A percentile compares a stretch with the other conserved stretches of the same genome.
phyloP scores from a whole-genome alignment of 352 stramenopile species.

The Phytophthora ramorum region DNA sequence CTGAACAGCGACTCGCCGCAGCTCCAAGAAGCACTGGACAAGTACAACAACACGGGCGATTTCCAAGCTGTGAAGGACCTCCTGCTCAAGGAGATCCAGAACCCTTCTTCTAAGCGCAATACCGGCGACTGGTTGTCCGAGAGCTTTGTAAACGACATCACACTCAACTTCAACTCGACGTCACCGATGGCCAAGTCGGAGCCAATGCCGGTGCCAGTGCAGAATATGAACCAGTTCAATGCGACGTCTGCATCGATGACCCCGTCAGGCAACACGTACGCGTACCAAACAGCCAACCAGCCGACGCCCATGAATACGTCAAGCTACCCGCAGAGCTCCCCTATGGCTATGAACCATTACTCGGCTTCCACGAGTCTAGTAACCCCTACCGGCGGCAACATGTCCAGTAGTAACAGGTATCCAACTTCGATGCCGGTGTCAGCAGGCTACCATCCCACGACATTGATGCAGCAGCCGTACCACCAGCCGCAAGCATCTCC shows the following conservation, averaged over 20 bases:
- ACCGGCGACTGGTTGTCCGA: constrained; percentile 78
- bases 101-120: constrained; percentile 72
- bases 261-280: constrained; percentile 35
- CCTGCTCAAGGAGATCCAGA: constrained; percentile 67
- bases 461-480: constrained; percentile 40
- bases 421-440: constrained; percentile 25
- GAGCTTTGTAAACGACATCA: constrained; percentile 80
- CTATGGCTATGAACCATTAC: constrained; percentile 44
- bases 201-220: constrained; percentile 19
- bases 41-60: constrained; percentile 81
- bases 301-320: constrained; percentile 18
- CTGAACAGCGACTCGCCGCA: constrained; percentile 81
- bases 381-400: constrained; percentile 21
- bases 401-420: constrained; percentile 34
- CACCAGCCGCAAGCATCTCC: constrained; percentile 47
- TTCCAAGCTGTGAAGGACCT: constrained; percentile 80
- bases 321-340: constrained; percentile 41
- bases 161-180: constrained; percentile 54
- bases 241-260: constrained; percentile 18
- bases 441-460: constrained; percentile 30
- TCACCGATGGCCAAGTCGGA: constrained; percentile 25
- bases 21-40: constrained; percentile 77
- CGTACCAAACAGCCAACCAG: constrained; percentile 36
- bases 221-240: constrained; percentile 27
- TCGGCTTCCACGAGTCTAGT: constrained; percentile 14